phyloP scores from a whole-genome alignment of 345 rosid species.

The Moricandia moricandioides region DNA sequence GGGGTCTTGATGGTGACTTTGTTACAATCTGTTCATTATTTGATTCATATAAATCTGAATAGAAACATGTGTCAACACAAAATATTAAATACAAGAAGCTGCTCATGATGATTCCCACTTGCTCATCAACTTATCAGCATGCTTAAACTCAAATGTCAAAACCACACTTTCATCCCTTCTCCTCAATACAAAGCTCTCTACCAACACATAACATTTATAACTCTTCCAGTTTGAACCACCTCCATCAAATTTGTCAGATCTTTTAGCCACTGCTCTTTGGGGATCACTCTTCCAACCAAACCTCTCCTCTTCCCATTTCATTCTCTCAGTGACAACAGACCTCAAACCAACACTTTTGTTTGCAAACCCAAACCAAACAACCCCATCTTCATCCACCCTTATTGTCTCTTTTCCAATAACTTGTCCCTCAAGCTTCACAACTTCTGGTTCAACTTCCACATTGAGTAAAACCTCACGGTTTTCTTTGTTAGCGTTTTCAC shows the following conservation, averaged over 20 bases:
- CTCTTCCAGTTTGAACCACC: constrained; percentile 44
- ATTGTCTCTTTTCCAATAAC: not conserved
- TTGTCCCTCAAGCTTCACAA: constrained; percentile 34
- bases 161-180: constrained; percentile 58
- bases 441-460: constrained; percentile 39
- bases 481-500: constrained; percentile 24
- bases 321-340: constrained; percentile 42
- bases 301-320: constrained; percentile 54
- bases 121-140: constrained; percentile 38
- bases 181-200: constrained; percentile 57
- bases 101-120: constrained; percentile 44
- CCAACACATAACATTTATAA: constrained; percentile 53
- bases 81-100: not conserved
- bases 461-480: constrained; percentile 31
- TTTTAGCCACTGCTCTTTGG: constrained; percentile 29
- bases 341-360: constrained; percentile 48
- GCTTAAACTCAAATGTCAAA: constrained; percentile 49
- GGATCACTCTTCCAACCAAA: constrained; percentile 48
- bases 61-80: not conserved
- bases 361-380: constrained; percentile 40
- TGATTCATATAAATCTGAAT: not conserved
- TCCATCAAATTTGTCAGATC: constrained; percentile 31
- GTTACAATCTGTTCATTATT: not conserved
- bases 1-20: not conserved
- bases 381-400: constrained; percentile 31